Evolutionary conservation across 2,329 filamentous ascomycete genomes (phyloP).

Genomic region (Ceratocystis colombiana): DNA sequence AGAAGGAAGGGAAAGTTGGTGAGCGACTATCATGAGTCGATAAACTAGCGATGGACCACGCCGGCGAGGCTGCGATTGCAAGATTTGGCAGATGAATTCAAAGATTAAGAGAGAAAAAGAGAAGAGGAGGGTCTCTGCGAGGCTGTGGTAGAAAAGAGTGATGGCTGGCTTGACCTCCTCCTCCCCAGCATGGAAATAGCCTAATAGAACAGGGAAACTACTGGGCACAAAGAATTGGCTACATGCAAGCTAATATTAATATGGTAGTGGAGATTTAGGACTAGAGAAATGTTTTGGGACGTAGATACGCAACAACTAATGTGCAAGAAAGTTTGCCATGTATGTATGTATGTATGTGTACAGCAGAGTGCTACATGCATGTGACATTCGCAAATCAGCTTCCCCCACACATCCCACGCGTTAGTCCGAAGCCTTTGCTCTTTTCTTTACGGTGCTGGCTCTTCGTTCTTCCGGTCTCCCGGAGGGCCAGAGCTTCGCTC

Average conservation of each 20-base stretch:
- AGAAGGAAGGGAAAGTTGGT: not conserved
- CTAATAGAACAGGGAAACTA: not conserved
- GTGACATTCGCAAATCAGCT: not conserved
- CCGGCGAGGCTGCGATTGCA: not conserved
- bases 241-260: no score
- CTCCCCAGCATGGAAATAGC: not conserved
- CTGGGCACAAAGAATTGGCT: not conserved
- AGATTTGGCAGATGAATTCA: not conserved
- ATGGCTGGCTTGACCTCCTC: not conserved
- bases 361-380: not conserved
- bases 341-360: no score
- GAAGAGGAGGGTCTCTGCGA: not conserved
- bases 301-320: no score
- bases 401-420: not conserved
- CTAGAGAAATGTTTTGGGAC: no score
- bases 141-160: not conserved
- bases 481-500: slow-evolving; percentile 2
- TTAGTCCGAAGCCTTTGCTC: not conserved
- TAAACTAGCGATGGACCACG: not conserved
- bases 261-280: no score
- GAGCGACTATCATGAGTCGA: slow-evolving; percentile 5
- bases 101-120: not conserved
- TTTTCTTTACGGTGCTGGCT: not conserved
- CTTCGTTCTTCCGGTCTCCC: slow-evolving; percentile 18
- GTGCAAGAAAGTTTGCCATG: no score